These are phyloP conservation scores for Gaeumannomyces tritici DNA, from an alignment of 2,329 filamentous ascomycete species.

Conservation along the genomic window DNA sequence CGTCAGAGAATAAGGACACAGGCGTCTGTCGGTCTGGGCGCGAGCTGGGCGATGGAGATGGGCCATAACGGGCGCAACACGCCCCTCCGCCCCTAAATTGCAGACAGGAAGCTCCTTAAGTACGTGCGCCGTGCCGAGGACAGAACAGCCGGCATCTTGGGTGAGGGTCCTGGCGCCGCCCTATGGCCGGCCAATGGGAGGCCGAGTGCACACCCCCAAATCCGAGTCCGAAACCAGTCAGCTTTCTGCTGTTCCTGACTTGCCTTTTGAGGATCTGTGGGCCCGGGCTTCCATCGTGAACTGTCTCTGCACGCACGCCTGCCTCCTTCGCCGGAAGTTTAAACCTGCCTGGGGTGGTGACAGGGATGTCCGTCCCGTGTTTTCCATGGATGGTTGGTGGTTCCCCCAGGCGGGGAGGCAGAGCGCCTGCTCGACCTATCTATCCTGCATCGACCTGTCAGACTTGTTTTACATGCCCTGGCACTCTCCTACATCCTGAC, in stretches of 20 bases:
- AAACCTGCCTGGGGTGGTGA: background rate
- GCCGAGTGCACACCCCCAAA: background rate
- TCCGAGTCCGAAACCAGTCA: slow-evolving; percentile 4
- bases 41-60: background rate
- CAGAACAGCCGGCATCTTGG: background rate
- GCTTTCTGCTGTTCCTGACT: slow-evolving; percentile 2
- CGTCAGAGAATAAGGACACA: background rate
- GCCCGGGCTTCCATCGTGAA: slow-evolving; percentile 1
- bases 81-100: background rate
- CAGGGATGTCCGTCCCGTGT: background rate
- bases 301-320: background rate
- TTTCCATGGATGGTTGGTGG: background rate
- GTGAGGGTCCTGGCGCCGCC: background rate
- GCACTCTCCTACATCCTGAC: background rate
- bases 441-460: background rate
- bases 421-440: too few relatives aligned
- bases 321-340: background rate
- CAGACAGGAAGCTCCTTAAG: background rate
- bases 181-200: background rate
- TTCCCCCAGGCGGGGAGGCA: too few relatives aligned
- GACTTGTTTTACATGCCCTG: background rate
- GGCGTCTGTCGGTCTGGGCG: background rate
- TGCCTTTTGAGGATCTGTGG: slow-evolving; percentile 1
- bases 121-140: background rate
- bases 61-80: background rate